Evolutionary conservation across 805 yeast genomes (phyloP).

Genomic region (Hanseniaspora opuntiae): DNA sequence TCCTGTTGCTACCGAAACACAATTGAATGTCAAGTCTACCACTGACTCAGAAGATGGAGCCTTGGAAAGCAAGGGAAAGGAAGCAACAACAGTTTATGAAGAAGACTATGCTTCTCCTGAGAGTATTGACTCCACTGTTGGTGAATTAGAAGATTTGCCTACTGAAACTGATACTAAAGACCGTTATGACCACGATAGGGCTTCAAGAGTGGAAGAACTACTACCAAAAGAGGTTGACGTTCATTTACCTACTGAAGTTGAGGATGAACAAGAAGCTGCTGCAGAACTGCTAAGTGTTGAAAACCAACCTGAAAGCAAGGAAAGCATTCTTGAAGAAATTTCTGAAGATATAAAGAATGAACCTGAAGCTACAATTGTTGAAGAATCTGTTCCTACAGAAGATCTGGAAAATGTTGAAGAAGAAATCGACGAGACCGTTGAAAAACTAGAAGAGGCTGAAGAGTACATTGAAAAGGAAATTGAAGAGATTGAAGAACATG

Average conservation of each 20-base stretch:
- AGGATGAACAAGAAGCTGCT: not conserved
- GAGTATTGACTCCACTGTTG: not conserved
- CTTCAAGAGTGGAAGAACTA: not conserved
- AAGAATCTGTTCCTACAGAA: not conserved
- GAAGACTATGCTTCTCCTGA: not conserved
- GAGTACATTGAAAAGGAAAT: not conserved
- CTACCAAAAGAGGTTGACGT: not conserved
- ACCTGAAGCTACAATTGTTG: not conserved
- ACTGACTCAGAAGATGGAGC: slow-evolving; percentile 3
- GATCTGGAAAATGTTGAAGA: not conserved
- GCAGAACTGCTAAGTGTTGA: not conserved
- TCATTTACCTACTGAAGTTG: not conserved
- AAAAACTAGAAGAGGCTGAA: not conserved
- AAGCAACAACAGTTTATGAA: not conserved
- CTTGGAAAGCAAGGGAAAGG: not conserved
- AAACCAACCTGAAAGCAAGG: not conserved
- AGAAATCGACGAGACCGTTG: not conserved
- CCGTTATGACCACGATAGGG: not conserved
- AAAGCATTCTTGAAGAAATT: not conserved
- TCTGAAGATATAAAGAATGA: not conserved
- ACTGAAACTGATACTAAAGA: not conserved
- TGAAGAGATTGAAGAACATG: not conserved
- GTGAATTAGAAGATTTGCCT: not conserved
- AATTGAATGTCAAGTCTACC: slow-evolving; percentile 4
- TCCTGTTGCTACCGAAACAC: not conserved